phyloP scores from a whole-genome alignment of 495 filamentous ascomycete species.

The Oleoguttula mirabilis region DNA sequence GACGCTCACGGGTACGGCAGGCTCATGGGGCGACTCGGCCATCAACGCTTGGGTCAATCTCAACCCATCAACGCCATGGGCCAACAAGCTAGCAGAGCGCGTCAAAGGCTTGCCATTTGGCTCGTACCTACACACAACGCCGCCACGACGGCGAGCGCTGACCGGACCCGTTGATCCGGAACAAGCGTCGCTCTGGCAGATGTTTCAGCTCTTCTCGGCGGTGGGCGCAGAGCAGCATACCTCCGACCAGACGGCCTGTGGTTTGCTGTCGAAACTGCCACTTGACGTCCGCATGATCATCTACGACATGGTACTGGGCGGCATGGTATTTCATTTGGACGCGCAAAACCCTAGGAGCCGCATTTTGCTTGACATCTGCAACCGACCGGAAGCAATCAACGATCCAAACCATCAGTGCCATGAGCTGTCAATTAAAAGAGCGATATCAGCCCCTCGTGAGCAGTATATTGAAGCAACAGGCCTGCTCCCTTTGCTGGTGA shows the following conservation, averaged over 20 bases:
- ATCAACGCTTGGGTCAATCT: constrained; percentile 14
- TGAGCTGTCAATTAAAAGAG: background rate
- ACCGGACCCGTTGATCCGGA: constrained; percentile 11
- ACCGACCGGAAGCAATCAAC: constrained; percentile 6
- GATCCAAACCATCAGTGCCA: constrained; percentile 12
- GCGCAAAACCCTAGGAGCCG: constrained; percentile 7
- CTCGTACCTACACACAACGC: constrained; percentile 6
- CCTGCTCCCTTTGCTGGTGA: constrained; percentile 20
- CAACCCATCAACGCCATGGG: constrained; percentile 9
- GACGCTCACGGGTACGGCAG: background rate
- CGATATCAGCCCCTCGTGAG: constrained; percentile 11
- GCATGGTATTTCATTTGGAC: constrained; percentile 17
- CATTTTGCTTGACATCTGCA: constrained; percentile 15
- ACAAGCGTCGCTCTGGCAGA: constrained; percentile 1
- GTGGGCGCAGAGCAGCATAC: constrained; percentile 6
- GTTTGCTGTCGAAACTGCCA: constrained; percentile 14
- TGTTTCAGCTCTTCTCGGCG: constrained; percentile 1
- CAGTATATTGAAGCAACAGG: constrained; percentile 14
- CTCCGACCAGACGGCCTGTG: constrained; percentile 6
- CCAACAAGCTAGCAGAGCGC: constrained; percentile 8
- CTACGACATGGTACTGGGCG: constrained; percentile 18
- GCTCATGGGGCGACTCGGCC: constrained; percentile 5
- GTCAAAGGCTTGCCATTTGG: constrained; percentile 17
- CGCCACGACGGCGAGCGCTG: constrained; percentile 13
- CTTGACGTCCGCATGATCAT: constrained; percentile 21